These are phyloP conservation scores for Amaranthus hypochondriacus DNA, from an alignment of 148 eudicot genomes.

Conservation along the genomic window DNA sequence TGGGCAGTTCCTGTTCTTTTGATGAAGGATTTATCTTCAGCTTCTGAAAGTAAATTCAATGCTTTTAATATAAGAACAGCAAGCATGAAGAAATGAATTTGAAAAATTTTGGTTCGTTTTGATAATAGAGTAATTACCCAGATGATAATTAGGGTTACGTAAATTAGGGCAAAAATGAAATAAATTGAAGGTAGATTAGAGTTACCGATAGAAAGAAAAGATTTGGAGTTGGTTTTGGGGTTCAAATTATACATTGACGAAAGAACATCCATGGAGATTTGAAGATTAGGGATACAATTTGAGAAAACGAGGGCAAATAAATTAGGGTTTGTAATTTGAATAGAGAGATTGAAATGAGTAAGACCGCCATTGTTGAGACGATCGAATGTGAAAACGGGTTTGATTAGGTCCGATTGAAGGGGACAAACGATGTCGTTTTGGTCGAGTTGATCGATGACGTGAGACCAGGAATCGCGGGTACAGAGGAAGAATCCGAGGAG, in stretches of 20 bases:
- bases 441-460: conserved; percentile 39
- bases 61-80: conserved; percentile 50
- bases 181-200: conserved; percentile 45
- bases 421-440: conserved; percentile 33
- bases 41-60: conserved; percentile 56
- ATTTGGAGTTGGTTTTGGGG: conserved; percentile 9
- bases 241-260: conserved; percentile 60
- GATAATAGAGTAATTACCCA: conserved; percentile 37
- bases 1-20: conserved; percentile 65
- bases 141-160: conserved; percentile 23
- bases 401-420: conserved; percentile 32
- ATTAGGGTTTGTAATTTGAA: conserved; percentile 32
- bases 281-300: conserved; percentile 42
- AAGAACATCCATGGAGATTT: conserved; percentile 50
- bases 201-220: conserved; percentile 54
- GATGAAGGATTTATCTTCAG: conserved; percentile 59
- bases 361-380: conserved; percentile 22
- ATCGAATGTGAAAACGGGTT: conserved; percentile 38
- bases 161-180: conserved; percentile 40
- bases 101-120: conserved; percentile 36
- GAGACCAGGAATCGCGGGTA: conserved; percentile 47
- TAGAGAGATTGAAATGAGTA: conserved; percentile 30
- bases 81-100: conserved; percentile 66
- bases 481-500: conserved; percentile 51
- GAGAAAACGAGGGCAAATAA: conserved; percentile 57